A percentile compares a stretch with the other conserved stretches of the same genome.
These are phyloP conservation scores for Luzula sylvatica DNA, from an alignment of 176 grass and related monocot species.

Conservation along the genomic window DNA sequence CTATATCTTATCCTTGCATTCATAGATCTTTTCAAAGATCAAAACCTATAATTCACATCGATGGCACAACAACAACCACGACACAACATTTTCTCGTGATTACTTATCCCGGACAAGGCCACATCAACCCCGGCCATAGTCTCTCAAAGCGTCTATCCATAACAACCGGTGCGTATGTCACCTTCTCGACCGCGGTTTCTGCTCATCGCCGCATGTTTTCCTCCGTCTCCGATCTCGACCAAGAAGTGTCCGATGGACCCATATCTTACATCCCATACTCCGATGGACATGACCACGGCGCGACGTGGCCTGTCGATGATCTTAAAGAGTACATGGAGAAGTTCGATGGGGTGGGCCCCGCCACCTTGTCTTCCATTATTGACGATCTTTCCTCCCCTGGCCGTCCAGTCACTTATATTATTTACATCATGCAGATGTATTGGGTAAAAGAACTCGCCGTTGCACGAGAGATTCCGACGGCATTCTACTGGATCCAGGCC, in stretches of 20 bases:
- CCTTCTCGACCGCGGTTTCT: slow-evolving; percentile 26
- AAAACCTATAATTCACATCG: no score
- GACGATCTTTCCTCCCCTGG: slow-evolving; percentile 24
- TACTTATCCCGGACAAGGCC: slow-evolving; percentile 1
- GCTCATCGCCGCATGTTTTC: slow-evolving; percentile 21
- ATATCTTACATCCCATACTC: slow-evolving; percentile 21
- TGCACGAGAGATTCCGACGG: slow-evolving; percentile 13
- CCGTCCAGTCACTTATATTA: slow-evolving; percentile 35
- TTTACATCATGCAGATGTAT: slow-evolving; percentile 30
- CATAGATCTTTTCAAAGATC: no score
- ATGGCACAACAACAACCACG: no score
- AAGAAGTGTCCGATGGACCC: not conserved
- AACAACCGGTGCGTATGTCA: slow-evolving; percentile 1
- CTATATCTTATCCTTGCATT: no score
- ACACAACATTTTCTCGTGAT: slow-evolving; percentile 19
- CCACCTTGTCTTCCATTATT: slow-evolving; percentile 22
- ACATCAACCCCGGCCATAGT: slow-evolving; percentile 19
- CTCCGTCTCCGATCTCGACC: not conserved
- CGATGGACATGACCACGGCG: slow-evolving; percentile 29
- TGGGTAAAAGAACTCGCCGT: slow-evolving; percentile 35
- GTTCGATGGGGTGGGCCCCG: not conserved
- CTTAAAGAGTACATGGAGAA: not conserved
- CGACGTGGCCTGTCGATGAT: not conserved
- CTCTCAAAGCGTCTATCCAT: slow-evolving; percentile 6
- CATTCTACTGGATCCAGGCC: slow-evolving; percentile 74